Conservation (phyloP, 1,139 yeast species). For the Chernovozyma sophiae-reginae region DNA sequence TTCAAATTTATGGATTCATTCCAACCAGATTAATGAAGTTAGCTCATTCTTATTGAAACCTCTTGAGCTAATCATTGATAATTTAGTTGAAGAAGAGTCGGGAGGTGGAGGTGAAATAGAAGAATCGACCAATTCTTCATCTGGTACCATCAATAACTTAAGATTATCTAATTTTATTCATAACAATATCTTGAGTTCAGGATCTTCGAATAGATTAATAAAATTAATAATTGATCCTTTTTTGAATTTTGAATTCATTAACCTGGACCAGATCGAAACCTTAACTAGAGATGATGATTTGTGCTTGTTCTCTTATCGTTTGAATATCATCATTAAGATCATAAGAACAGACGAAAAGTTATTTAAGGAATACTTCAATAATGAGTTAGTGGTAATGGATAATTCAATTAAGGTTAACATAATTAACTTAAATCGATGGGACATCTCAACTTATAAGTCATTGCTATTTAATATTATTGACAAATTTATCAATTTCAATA, state of each 20-base stretch:
- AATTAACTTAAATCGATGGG: slow-evolving; percentile 42
- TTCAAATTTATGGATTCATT: slow-evolving; percentile 58
- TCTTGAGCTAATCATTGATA: slow-evolving; percentile 66
- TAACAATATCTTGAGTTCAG: slow-evolving; percentile 41
- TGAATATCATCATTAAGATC: slow-evolving; percentile 49
- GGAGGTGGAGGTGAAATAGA: neutral
- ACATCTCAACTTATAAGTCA: slow-evolving; percentile 60
- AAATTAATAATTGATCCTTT: slow-evolving; percentile 53
- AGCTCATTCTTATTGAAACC: slow-evolving; percentile 56
- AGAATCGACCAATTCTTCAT: neutral
- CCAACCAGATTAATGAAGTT: slow-evolving; percentile 39
- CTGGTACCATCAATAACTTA: too few species aligned
- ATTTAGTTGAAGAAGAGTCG: slow-evolving; percentile 37
- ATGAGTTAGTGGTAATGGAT: slow-evolving; percentile 55
- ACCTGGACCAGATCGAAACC: slow-evolving; percentile 10
- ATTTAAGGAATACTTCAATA: slow-evolving; percentile 44
- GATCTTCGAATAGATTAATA: slow-evolving; percentile 57
- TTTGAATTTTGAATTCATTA: slow-evolving; percentile 34
- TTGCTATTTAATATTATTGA: slow-evolving; percentile 45
- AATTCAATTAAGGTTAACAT: slow-evolving; percentile 34
- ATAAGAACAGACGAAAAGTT: slow-evolving; percentile 40
- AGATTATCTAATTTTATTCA: slow-evolving; percentile 53
- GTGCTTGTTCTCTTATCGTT: slow-evolving; percentile 53
- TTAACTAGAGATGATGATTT: slow-evolving; percentile 48
- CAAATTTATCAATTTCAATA: slow-evolving; percentile 33